Evolutionary conservation across 306 rosid genomes (phyloP).

Genomic region (Geum urbanum): DNA sequence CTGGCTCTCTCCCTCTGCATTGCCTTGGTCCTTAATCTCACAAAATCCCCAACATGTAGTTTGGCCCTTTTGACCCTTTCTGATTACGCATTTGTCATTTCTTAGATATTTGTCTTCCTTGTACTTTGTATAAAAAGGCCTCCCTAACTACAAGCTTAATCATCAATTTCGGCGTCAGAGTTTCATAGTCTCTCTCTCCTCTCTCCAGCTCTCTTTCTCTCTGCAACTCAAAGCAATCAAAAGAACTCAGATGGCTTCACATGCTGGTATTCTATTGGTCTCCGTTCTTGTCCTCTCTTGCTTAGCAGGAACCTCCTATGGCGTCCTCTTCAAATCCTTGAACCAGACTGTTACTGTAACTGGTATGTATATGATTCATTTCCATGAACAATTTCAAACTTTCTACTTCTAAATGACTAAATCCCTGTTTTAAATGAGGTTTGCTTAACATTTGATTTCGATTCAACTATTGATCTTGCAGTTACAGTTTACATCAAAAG

Average conservation of each 20-base stretch:
- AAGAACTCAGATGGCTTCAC: constrained; percentile 47
- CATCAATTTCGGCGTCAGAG: constrained; percentile 11
- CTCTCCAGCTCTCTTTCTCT: constrained; percentile 10
- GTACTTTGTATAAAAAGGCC: constrained; percentile 25
- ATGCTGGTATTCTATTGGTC: constrained; percentile 35
- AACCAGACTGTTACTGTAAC: constrained; percentile 52
- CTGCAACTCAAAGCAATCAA: not conserved
- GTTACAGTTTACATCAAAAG: not conserved
- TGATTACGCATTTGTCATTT: not conserved
- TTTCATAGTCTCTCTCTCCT: constrained; percentile 1
- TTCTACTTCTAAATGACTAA: not conserved
- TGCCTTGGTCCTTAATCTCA: constrained; percentile 1
- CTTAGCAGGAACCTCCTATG: constrained; percentile 48
- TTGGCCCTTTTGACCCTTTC: constrained; percentile 21
- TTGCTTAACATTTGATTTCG: not conserved
- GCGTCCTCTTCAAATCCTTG: constrained; percentile 55
- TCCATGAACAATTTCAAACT: not conserved
- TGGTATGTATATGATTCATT: constrained; percentile 32
- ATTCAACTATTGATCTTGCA: not conserved
- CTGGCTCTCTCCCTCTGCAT: not conserved
- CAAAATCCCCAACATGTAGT: not conserved
- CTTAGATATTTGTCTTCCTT: not conserved
- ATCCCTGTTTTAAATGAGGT: not conserved
- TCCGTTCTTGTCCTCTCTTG: constrained; percentile 48
- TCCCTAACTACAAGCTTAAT: not conserved